phyloP scores from a whole-genome alignment of 805 yeast genomes.

The Suhomyces vadensis region DNA sequence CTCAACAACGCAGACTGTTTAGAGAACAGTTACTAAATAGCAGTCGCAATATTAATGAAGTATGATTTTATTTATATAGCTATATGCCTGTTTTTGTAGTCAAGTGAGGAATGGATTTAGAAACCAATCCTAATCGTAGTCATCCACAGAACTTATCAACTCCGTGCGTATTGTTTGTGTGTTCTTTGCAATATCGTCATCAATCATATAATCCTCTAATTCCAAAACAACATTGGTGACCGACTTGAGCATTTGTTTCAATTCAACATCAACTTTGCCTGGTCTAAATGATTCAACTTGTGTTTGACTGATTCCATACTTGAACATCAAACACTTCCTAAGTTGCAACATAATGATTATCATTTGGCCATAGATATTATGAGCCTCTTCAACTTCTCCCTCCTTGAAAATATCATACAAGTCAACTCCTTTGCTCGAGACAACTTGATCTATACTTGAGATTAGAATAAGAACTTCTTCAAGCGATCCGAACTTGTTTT shows the following conservation, averaged over 20 bases:
- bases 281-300: constrained; percentile 30
- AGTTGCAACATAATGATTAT: constrained; percentile 18
- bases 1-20: background rate
- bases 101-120: no score
- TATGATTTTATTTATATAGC: background rate
- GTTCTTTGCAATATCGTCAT: background rate
- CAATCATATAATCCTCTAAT: background rate
- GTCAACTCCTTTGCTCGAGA: constrained; percentile 44
- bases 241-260: constrained; percentile 29
- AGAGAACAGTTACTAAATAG: background rate
- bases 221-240: background rate
- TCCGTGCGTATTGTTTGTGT: background rate
- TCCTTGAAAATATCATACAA: constrained; percentile 20
- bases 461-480: constrained; percentile 55
- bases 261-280: constrained; percentile 32
- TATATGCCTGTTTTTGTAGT: background rate
- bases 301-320: constrained; percentile 22
- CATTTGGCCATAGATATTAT: constrained; percentile 16
- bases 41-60: background rate
- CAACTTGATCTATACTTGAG: constrained; percentile 43
- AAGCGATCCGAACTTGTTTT: constrained; percentile 37
- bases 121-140: background rate
- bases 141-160: background rate
- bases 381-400: constrained; percentile 15
- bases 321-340: constrained; percentile 20